phyloP scores from a whole-genome alignment of 352 stramenopile species.

The Plasmopara muralis region DNA sequence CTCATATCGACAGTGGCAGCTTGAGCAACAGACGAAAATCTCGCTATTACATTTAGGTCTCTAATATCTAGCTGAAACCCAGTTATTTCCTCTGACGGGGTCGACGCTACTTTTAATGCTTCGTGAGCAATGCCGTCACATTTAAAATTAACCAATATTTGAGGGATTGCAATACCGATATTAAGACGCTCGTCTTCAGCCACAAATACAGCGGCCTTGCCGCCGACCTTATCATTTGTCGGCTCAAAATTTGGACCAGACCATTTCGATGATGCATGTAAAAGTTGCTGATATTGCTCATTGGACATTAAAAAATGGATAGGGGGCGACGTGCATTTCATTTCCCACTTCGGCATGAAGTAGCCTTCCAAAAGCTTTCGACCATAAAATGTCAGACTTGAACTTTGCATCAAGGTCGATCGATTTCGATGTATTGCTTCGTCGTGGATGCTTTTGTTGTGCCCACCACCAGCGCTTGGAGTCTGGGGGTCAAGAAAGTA shows the following conservation, averaged over 20 bases:
- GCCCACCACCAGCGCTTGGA: not conserved
- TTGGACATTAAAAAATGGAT: constrained; percentile 69
- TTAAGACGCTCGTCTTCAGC: constrained; percentile 53
- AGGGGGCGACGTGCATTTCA: constrained; percentile 59
- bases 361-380: constrained; percentile 39
- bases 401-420: constrained; percentile 55
- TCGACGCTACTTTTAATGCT: constrained; percentile 9
- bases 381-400: constrained; percentile 53
- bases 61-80: constrained; percentile 59
- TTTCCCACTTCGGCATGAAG: constrained; percentile 43
- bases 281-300: constrained; percentile 57
- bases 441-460: not conserved
- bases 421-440: constrained; percentile 25
- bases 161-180: constrained; percentile 55
- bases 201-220: constrained; percentile 33
- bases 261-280: constrained; percentile 58
- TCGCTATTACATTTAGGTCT: constrained; percentile 53
- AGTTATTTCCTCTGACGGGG: constrained; percentile 17
- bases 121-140: constrained; percentile 27
- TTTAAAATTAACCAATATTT: constrained; percentile 60
- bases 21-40: constrained; percentile 53
- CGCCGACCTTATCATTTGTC: not conserved
- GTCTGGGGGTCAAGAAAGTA: constrained; percentile 46
- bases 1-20: constrained; percentile 40
- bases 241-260: constrained; percentile 8